phyloP scores from a whole-genome alignment of 1,139 yeast genomes.

The Trichomonascaceae sp. region DNA sequence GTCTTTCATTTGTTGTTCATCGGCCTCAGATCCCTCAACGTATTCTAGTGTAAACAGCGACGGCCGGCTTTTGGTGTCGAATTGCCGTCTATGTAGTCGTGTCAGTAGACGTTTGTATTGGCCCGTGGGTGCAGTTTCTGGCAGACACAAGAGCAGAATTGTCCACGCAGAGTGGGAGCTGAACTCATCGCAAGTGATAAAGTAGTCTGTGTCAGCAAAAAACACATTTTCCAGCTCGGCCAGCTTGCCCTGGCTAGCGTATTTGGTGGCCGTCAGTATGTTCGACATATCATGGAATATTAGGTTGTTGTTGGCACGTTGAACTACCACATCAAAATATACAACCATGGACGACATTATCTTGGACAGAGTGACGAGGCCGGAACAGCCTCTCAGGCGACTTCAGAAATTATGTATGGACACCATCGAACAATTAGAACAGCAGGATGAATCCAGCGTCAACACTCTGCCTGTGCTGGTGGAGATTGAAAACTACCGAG shows the following conservation, averaged over 20 bases:
- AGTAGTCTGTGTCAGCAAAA: conserved; percentile 6
- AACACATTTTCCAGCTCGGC: conserved; percentile 7
- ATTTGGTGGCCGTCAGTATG: conserved; percentile 9
- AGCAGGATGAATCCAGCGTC: too few relatives aligned
- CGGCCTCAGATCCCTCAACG: conserved; percentile 5
- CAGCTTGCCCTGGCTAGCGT: conserved; percentile 12
- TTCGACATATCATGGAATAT: conserved; percentile 1
- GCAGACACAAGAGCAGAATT: conserved; percentile 10
- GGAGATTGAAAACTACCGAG: conserved; percentile 15
- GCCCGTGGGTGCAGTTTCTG: conserved; percentile 12
- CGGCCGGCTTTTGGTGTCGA: conserved; percentile 1
- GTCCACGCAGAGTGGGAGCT: conserved; percentile 11
- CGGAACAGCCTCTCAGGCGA: not conserved
- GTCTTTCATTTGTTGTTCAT: conserved; percentile 7
- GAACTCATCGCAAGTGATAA: conserved; percentile 5
- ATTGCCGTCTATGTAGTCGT: conserved; percentile 5
- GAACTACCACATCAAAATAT: not conserved
- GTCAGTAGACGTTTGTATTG: conserved; percentile 7
- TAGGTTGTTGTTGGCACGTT: not conserved
- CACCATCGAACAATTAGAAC: too few relatives aligned
- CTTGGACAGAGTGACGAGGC: too few relatives aligned
- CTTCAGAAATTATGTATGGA: not conserved
- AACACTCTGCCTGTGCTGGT: conserved; percentile 4
- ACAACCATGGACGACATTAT: not conserved
- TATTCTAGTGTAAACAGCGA: conserved; percentile 7